phyloP scores from a whole-genome alignment of 225 moss, liverwort and hornwort species.

The Neckera pumila region DNA sequence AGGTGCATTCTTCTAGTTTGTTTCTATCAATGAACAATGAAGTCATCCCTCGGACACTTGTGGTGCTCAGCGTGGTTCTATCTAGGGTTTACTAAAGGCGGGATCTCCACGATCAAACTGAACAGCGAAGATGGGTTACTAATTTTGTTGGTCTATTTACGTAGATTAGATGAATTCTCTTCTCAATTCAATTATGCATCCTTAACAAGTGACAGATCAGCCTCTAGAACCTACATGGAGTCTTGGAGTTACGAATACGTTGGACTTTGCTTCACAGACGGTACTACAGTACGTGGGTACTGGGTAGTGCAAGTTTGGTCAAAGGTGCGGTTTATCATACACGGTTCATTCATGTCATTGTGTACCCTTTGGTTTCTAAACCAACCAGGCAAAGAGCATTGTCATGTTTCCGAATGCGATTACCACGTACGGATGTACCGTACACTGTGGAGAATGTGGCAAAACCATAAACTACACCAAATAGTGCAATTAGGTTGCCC shows the following conservation, averaged over 20 bases:
- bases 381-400: not conserved
- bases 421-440: not conserved
- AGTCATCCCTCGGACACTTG: not conserved
- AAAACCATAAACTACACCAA: not conserved
- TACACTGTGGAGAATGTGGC: not conserved
- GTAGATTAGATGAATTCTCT: not conserved
- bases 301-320: not conserved
- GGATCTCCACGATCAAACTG: not conserved
- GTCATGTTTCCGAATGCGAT: not conserved
- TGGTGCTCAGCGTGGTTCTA: not conserved
- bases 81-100: not conserved
- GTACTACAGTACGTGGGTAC: not conserved
- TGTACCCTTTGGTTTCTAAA: not conserved
- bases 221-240: not conserved
- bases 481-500: too few relatives aligned
- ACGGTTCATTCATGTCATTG: not conserved
- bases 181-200: not conserved
- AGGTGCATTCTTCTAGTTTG: not conserved
- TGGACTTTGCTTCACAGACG: not conserved
- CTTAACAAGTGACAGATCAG: not conserved
- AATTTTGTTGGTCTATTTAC: not conserved
- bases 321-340: not conserved
- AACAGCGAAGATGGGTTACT: not conserved
- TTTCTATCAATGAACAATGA: not conserved
- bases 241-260: not conserved